Conservation (phyloP, 176 grass and related monocot species). For the Phoenix roebelenii region DNA sequence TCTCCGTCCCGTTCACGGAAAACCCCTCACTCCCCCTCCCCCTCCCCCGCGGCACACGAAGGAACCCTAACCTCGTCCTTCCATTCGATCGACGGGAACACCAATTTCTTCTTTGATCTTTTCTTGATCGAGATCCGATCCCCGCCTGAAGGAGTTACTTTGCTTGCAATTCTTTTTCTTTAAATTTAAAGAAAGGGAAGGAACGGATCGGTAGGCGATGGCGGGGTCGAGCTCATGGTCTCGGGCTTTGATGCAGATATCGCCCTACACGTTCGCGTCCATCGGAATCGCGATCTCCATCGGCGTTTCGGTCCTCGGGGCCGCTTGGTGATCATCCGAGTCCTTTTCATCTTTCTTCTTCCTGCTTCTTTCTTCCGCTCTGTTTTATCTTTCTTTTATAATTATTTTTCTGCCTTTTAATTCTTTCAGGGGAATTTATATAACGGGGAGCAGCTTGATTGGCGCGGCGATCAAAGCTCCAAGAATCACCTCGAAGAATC, state of each 20-base stretch:
- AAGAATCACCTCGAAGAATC: constrained; percentile 97
- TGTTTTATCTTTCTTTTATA: not conserved
- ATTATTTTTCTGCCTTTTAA: not conserved
- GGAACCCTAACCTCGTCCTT: no score
- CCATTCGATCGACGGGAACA: no score
- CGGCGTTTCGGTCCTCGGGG: constrained; percentile 94
- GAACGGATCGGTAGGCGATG: no score
- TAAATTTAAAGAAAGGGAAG: no score
- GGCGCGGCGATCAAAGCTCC: constrained; percentile 92
- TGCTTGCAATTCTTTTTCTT: no score
- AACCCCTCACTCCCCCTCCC: no score
- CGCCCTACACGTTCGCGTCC: constrained; percentile 93
- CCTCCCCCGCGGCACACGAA: no score
- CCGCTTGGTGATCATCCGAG: constrained; percentile 45
- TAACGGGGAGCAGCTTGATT: constrained; percentile 95
- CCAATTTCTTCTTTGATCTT: no score
- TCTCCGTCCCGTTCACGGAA: no score
- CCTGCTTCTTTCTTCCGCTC: not conserved
- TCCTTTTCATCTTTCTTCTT: not conserved
- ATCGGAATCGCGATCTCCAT: constrained; percentile 97
- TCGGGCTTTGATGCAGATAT: constrained; percentile 74
- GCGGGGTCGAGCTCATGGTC: constrained; percentile 51
- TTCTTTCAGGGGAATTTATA: constrained; percentile 83
- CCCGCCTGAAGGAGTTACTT: no score
- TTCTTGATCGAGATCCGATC: no score